Base-by-base conservation (phyloP, 345 rosid species). In the Limnanthes douglasii region DNA sequence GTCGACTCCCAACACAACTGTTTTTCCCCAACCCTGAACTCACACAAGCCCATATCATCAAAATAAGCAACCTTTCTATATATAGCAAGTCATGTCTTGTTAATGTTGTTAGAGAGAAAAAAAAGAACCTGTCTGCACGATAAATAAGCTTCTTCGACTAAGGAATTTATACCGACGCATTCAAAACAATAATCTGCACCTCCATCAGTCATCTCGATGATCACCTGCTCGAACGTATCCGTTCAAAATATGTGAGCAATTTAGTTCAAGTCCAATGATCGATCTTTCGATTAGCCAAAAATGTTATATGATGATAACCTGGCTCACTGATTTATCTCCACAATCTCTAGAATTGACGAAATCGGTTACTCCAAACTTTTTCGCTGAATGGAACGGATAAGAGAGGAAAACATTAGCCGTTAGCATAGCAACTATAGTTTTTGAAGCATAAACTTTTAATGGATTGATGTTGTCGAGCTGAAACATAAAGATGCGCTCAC, bases 101-200 rank as follows among this genome's bases (percentile, higher is more conserved):
- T 19, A 12, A 26, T 16, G 17, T 11, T 12, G 8, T 15, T 5
- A 4, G 39, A n/a, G 31, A 12, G 36, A 21, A 13, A 39, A 6
- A 49, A 8, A 15, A 15, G 28, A 41, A 77, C 95, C 83, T 69
- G 50, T 52, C 95, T 54, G 50, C 82, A 78, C 12, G 62, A 65
- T 46, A 75, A 72, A 51, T 65, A 74, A 35, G 90, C 85, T 62
- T 83, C 79, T 2, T 62, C 64, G 44, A 75, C 74, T 40, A 78
- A 23, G 22, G 68, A 61, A 37, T 71, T 46, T 39, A 45, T 9
- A 34, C 90, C 95, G 37, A 72, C 83, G 33, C 90, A 74, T 38
- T 83, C 95, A 29, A 83, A 78, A 59, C 90, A 74, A 41, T 78
- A 72, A 51, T 83, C 95, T 31, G 95, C 95, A 20, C 90, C 86